These are phyloP conservation scores for Mallotus japonicus DNA, from an alignment of 441 rosid genomes.

Conservation along the genomic window DNA sequence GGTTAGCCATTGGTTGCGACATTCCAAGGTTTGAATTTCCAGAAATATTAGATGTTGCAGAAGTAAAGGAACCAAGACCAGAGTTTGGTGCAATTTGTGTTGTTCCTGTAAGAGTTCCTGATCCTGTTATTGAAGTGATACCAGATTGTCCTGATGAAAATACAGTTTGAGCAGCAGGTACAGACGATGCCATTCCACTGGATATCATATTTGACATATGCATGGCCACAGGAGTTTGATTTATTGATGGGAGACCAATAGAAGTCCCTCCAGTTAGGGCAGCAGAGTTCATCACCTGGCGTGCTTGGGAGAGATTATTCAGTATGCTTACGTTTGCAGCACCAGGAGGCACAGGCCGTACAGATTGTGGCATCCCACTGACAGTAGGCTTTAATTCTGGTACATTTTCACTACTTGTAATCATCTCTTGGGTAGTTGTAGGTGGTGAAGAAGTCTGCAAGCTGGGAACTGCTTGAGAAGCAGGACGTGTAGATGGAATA, in stretches of 20 bases:
- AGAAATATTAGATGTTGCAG: constrained; percentile 58
- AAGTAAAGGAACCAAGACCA: constrained; percentile 56
- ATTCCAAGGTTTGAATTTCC: constrained; percentile 68
- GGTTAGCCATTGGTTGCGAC: constrained; percentile 62
- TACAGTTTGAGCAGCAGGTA: constrained; percentile 71
- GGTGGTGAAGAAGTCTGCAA: constrained; percentile 88
- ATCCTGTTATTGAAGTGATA: constrained; percentile 56
- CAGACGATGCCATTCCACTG: constrained; percentile 79
- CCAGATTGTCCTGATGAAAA: constrained; percentile 77
- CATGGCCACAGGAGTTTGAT: constrained; percentile 85
- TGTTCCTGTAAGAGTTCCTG: constrained; percentile 66
- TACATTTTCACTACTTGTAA: constrained; percentile 49
- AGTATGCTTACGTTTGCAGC: constrained; percentile 89
- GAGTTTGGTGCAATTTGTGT: constrained; percentile 63
- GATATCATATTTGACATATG: constrained; percentile 98
- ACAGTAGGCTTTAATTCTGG: constrained; percentile 84
- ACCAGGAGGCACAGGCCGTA: constrained; percentile 67
- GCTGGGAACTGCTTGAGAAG: constrained; percentile 65
- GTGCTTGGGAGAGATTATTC: constrained; percentile 87
- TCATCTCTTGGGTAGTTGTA: constrained; percentile 72
- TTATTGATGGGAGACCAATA: constrained; percentile 65
- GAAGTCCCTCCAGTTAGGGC: constrained; percentile 90
- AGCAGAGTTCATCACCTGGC: constrained; percentile 85
- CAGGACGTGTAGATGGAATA: constrained; percentile 64
- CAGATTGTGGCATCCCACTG: constrained; percentile 60